A percentile compares a stretch with the other conserved stretches of the same genome.
These are phyloP conservation scores for Tagetes patula DNA, from an alignment of 129 eudicot species.

Conservation along the genomic window DNA sequence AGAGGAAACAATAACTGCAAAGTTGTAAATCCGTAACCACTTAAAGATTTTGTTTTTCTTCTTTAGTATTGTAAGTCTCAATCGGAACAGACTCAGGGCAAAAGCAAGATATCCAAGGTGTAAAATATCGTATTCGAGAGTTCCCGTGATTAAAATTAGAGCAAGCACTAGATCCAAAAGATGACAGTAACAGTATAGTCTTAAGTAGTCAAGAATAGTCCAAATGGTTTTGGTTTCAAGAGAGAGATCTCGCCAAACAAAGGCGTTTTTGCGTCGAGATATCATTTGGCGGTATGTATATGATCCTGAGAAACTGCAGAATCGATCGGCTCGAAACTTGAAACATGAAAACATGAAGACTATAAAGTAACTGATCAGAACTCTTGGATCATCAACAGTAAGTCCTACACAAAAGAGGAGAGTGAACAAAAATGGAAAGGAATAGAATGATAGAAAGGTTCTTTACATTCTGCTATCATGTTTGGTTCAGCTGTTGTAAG, in stretches of 20 bases:
- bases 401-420: conserved; percentile 54
- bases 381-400: conserved; percentile 88
- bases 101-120: conserved; percentile 98
- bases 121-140: conserved; percentile 88
- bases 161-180: conserved; percentile 92
- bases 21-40: conserved; percentile 87
- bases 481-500: not conserved
- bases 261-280: conserved; percentile 81
- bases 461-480: conserved; percentile 9
- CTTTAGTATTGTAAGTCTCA: conserved; percentile 81
- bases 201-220: conserved; percentile 89
- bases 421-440: conserved; percentile 13
- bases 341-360: conserved; percentile 88
- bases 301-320: conserved; percentile 69
- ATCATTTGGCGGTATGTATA: conserved; percentile 83
- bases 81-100: conserved; percentile 82
- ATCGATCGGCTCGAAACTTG: conserved; percentile 90
- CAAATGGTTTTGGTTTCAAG: conserved; percentile 98
- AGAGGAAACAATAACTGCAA: conserved; percentile 84
- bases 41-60: conserved; percentile 90
- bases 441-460: not conserved
- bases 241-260: conserved; percentile 96
- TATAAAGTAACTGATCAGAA: conserved; percentile 75
- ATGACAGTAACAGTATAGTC: conserved; percentile 97
- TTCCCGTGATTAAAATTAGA: conserved; percentile 83